These are phyloP conservation scores for Talaromyces sp. DNA, from an alignment of 2,329 filamentous ascomycete genomes.

Conservation along the genomic window DNA sequence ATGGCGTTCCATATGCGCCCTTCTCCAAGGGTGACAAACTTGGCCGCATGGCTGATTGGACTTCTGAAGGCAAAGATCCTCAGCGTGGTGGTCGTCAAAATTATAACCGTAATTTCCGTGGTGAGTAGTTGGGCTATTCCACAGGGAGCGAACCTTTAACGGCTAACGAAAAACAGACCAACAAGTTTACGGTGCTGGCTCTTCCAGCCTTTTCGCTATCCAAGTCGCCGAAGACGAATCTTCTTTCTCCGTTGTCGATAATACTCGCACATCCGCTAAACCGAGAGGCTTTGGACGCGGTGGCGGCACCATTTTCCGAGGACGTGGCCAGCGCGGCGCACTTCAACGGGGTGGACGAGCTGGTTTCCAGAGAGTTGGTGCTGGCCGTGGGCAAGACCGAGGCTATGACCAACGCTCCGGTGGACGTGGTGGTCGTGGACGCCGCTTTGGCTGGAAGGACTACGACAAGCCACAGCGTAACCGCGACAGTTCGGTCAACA, in stretches of 20 bases:
- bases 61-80: constrained; percentile 65
- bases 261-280: constrained; percentile 79
- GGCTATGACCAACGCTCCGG: constrained; percentile 66
- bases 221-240: constrained; percentile 93
- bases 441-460: constrained; percentile 97
- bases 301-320: constrained; percentile 83
- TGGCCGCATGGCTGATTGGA: constrained; percentile 99
- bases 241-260: constrained; percentile 96
- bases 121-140: constrained; percentile 41
- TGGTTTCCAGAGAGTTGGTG: constrained; percentile 66
- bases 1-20: constrained; percentile 93
- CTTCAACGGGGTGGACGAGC: constrained; percentile 66
- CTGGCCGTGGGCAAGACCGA: constrained; percentile 59
- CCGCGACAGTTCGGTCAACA: constrained; percentile 90
- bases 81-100: constrained; percentile 73
- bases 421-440: constrained; percentile 60
- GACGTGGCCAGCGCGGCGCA: constrained; percentile 66
- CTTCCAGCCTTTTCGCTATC: constrained; percentile 80
- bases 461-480: constrained; percentile 97
- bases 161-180: constrained; percentile 58
- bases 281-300: constrained; percentile 75
- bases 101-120: constrained; percentile 90
- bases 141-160: constrained; percentile 3
- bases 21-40: constrained; percentile 99
- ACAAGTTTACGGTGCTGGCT: constrained; percentile 90